Base-by-base conservation (phyloP, 208 protist species). In the Wallacemonas rigidus region DNA sequence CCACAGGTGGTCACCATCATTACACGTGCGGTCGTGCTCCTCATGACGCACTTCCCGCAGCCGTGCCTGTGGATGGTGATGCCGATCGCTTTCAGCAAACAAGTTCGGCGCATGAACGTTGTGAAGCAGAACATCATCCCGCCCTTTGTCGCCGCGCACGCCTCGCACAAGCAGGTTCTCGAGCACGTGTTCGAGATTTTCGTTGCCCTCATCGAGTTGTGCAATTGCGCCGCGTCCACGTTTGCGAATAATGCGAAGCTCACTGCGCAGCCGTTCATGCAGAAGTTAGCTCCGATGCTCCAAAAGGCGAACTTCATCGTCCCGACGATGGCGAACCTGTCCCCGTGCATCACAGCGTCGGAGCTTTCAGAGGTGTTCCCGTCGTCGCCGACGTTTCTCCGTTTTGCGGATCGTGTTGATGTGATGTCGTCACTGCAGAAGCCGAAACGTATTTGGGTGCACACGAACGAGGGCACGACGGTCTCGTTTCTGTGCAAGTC, bases 401-500 rank as follows among this genome's bases (percentile, higher is more conserved):
- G 58, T 58, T 93, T 98, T 70, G 82, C 86, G 7, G 85, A 94
- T 61, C 58, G 80, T 14, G 89, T 97, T 7, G 45, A 69, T 3
- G 77, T 98, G 8, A 97, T 99, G 91, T 74, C 41, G 12, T 98
- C 95, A 1, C 79, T 97, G 56, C 93, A 98, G 76, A 94, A 93
- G 74, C 97, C 97, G 36, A 97, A 97, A 82, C 92, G 95, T 6
- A 89, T 99, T 51, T 85, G 72, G 50, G 85, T 98, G 36, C 51
- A 80, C 41, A 96, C 85, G 38, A 80, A 64, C 69, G 84, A 96
- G 26, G 95, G 95, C 3, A 57, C 80, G 2, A 63, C 47, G 3
- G 82, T 98, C 56, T 79, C 79, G 12, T 98, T 98, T 71, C 79
- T 98, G 1, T 97, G 89, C 76, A 99, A 99, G 72, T 71, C 94